A percentile compares a stretch with the other conserved stretches of the same genome.
phyloP scores from a whole-genome alignment of 2,329 filamentous ascomycete species.

The Teratosphaeria gauchensis region DNA sequence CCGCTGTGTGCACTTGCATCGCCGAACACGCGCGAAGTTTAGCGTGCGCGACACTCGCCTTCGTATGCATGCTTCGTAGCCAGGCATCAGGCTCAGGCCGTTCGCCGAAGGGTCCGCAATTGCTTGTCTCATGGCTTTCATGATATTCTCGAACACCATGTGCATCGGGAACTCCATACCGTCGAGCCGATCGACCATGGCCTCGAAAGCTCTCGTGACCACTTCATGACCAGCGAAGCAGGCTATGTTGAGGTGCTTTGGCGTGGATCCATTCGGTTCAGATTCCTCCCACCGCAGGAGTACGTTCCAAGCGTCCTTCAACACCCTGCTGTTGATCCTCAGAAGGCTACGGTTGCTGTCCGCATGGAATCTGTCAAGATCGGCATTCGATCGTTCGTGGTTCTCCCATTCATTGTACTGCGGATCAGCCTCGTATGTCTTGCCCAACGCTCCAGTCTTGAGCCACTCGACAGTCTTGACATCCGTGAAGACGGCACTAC shows the following conservation, averaged over 20 bases:
- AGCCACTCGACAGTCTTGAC: not conserved
- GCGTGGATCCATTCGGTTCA: not conserved
- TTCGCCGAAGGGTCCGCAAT: not conserved
- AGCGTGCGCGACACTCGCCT: constrained; percentile 1
- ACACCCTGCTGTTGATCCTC: not conserved
- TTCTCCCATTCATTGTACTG: not conserved
- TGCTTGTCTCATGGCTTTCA: not conserved
- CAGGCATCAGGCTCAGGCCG: not conserved
- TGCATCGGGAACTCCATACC: not conserved
- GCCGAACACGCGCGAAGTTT: constrained; percentile 1
- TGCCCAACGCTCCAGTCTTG: not conserved
- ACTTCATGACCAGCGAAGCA: not conserved
- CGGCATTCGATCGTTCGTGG: not conserved
- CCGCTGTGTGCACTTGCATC: not conserved
- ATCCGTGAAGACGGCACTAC: not conserved
- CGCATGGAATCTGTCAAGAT: not conserved
- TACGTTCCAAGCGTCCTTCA: not conserved
- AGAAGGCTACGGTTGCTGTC: not conserved
- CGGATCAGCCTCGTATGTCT: not conserved
- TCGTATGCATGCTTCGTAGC: constrained; percentile 1
- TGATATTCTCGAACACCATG: not conserved
- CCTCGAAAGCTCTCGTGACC: not conserved
- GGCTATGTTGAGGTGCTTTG: not conserved
- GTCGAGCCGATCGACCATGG: not conserved
- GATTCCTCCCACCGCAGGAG: not conserved